These are phyloP conservation scores for Pseudogymnoascus sp. DNA, from an alignment of 2,329 filamentous ascomycete species.

Conservation along the genomic window DNA sequence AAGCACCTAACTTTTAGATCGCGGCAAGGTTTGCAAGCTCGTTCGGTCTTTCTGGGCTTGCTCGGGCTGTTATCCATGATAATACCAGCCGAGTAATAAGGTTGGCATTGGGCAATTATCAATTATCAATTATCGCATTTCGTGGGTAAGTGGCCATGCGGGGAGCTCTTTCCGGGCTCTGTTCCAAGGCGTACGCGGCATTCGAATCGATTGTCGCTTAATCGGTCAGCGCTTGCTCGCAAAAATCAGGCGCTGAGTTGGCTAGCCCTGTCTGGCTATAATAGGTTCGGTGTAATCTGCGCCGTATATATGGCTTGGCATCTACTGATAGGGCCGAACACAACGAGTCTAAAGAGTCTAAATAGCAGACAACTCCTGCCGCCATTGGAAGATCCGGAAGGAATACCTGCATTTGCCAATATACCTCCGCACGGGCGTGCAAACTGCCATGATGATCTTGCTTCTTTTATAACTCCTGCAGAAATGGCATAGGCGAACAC, in stretches of 20 bases:
- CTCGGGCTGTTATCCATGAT: background rate
- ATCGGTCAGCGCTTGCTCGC: background rate
- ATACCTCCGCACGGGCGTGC: background rate
- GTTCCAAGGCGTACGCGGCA: background rate
- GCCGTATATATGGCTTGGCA: background rate
- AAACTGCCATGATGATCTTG: background rate
- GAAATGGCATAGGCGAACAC: background rate
- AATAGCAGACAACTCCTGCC: background rate
- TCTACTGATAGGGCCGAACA: conserved; percentile 3
- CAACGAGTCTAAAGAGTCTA: conserved; percentile 8
- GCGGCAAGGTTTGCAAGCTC: background rate
- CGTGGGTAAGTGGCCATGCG: background rate
- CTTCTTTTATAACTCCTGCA: background rate
- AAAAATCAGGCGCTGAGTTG: background rate
- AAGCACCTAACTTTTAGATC: background rate
- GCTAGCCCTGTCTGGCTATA: background rate
- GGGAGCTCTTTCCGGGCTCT: background rate
- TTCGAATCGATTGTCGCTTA: background rate
- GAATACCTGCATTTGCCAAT: conserved; percentile 6
- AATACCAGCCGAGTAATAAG: background rate
- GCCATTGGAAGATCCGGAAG: background rate
- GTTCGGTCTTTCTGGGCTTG: background rate
- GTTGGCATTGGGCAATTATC: background rate
- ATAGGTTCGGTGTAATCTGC: background rate
- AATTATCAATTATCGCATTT: background rate